Conservation (phyloP, 345 rosid species). For the Microthlaspi erraticum region DNA sequence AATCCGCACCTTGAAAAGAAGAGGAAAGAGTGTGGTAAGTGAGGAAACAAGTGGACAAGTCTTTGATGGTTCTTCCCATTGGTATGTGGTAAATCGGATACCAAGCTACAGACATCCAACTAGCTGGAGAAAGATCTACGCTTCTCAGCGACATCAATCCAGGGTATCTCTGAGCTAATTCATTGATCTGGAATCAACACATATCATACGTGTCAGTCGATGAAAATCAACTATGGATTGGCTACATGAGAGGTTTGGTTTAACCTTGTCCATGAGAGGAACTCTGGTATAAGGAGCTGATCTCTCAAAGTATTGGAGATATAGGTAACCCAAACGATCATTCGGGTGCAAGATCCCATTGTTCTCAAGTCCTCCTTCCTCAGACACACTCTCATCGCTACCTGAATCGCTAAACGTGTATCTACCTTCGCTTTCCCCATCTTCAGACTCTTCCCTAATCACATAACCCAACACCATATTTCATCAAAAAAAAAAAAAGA, state of each 20-base stretch:
- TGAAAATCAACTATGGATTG: background rate
- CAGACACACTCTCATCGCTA: constrained; percentile 88
- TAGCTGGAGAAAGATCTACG: constrained; percentile 98
- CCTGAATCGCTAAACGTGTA: constrained; percentile 80
- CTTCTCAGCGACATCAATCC: constrained; percentile 90
- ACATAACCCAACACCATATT: constrained; percentile 9
- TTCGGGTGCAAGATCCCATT: constrained; percentile 62
- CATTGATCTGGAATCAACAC: constrained; percentile 63
- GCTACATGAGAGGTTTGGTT: constrained; percentile 9
- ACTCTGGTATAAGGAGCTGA: constrained; percentile 92
- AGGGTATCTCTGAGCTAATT: constrained; percentile 64
- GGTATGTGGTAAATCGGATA: constrained; percentile 98
- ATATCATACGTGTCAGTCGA: background rate
- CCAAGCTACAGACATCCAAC: constrained; percentile 99
- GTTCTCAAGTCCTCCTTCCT: constrained; percentile 73
- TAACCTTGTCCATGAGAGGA: constrained; percentile 98
- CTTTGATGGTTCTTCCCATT: constrained; percentile 97
- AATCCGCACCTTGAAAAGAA: constrained; percentile 77
- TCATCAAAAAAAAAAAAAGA: background rate
- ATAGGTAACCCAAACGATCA: constrained; percentile 76
- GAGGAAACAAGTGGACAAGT: constrained; percentile 92
- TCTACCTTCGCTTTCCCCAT: constrained; percentile 74
- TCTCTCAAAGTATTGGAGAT: constrained; percentile 85
- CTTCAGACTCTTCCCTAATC: constrained; percentile 79
- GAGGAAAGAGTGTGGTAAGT: constrained; percentile 97